These are phyloP conservation scores for Candolleomyces efflorescens DNA, from an alignment of 768 basidiomycete genomes.

Conservation along the genomic window DNA sequence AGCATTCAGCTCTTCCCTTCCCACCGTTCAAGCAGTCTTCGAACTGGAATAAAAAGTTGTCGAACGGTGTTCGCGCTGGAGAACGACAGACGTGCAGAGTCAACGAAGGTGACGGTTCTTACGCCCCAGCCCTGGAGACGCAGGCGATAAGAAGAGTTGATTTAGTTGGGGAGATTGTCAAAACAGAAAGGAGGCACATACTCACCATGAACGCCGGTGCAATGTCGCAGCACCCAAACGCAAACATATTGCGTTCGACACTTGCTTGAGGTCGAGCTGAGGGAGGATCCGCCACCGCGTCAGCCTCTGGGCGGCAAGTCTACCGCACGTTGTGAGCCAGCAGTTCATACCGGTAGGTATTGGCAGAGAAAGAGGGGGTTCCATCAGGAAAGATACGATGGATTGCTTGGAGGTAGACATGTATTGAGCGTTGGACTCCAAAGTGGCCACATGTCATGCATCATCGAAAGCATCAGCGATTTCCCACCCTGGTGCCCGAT, in stretches of 20 bases:
- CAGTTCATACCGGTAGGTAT: too few relatives aligned
- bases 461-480: too few relatives aligned
- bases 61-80: conserved; percentile 98
- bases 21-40: conserved; percentile 91
- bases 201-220: conserved; percentile 85
- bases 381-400: too few relatives aligned
- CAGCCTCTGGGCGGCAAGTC: conserved; percentile 91
- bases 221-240: conserved; percentile 94
- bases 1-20: conserved; percentile 89
- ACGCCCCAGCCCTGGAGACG: conserved; percentile 86
- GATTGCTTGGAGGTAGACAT: too few relatives aligned
- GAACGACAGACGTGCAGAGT: conserved; percentile 89
- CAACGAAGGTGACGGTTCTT: conserved; percentile 87
- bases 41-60: conserved; percentile 94
- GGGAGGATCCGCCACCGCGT: conserved; percentile 98
- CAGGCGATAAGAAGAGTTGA: background rate
- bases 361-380: too few relatives aligned
- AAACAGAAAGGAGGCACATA: background rate
- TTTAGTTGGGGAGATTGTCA: background rate
- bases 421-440: too few relatives aligned
- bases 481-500: too few relatives aligned
- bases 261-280: conserved; percentile 80
- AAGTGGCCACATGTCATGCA: too few relatives aligned
- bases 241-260: conserved; percentile 75
- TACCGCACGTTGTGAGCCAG: too few relatives aligned